A percentile compares a stretch with the other conserved stretches of the same genome.
phyloP scores from a whole-genome alignment of 2,329 filamentous ascomycete genomes.

The Aspergillus spinulosporus region DNA sequence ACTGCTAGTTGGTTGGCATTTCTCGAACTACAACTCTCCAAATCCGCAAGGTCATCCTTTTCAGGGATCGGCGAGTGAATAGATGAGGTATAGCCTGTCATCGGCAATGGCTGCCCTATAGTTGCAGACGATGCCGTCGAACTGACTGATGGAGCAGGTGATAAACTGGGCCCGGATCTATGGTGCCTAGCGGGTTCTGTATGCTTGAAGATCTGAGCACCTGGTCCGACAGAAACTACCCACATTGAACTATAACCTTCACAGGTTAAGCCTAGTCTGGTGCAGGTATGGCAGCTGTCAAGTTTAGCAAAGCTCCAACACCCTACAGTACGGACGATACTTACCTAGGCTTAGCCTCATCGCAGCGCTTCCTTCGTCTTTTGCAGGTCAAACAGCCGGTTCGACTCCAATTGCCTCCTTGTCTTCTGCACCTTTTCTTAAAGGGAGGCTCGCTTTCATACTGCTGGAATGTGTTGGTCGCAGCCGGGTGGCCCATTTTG shows the following conservation, averaged over 20 bases:
- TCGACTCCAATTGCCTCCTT: slow-evolving; percentile 38
- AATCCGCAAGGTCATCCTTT: not conserved
- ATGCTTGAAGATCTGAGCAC: slow-evolving; percentile 33
- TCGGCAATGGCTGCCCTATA: not conserved
- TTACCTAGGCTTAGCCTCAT: slow-evolving; percentile 41
- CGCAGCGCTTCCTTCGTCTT: slow-evolving; percentile 40
- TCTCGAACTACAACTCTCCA: slow-evolving; percentile 1
- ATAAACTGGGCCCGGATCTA: slow-evolving; percentile 19
- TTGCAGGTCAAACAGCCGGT: slow-evolving; percentile 45
- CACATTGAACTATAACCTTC: slow-evolving; percentile 42
- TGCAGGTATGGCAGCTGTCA: slow-evolving; percentile 33
- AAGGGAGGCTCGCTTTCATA: not conserved
- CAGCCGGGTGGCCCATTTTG: slow-evolving; percentile 10
- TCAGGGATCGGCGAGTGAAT: slow-evolving; percentile 4
- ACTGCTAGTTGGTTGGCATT: slow-evolving; percentile 11
- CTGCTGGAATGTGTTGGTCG: slow-evolving; percentile 1
- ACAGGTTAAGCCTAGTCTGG: slow-evolving; percentile 36
- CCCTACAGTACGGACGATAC: not conserved
- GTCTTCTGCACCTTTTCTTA: slow-evolving; percentile 27
- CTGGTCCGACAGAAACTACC: slow-evolving; percentile 38
- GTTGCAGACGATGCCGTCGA: slow-evolving; percentile 16
- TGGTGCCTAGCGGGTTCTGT: slow-evolving; percentile 23
- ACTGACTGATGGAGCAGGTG: slow-evolving; percentile 19
- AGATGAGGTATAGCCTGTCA: slow-evolving; percentile 4
- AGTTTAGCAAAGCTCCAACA: not conserved